Evolutionary conservation across 495 filamentous ascomycete species (phyloP), one percentile per base, ranked within the genome.

Genomic region (Echria macrotheca): DNA sequence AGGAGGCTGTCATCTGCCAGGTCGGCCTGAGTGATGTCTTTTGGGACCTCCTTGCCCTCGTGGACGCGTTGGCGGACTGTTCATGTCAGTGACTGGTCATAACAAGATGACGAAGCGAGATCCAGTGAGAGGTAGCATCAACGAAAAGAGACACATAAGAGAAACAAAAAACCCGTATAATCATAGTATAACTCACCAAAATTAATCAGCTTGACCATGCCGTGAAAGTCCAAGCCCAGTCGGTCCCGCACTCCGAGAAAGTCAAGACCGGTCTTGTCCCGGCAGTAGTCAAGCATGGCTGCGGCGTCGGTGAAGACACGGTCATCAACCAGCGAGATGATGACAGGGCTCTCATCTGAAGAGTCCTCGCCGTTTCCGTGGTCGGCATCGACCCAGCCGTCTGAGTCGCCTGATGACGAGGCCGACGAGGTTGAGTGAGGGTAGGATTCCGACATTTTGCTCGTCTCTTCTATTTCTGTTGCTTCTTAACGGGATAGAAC

Each of bases 141-240:
- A n/a, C n/a, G n/a, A n/a, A n/a, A n/a, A n/a, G n/a, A n/a, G n/a
- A n/a, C n/a, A n/a, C n/a, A n/a, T n/a, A n/a, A n/a, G n/a, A n/a
- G n/a, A n/a, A n/a, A n/a, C n/a, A n/a, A n/a, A n/a, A n/a, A n/a
- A n/a, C n/a, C n/a, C n/a, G n/a, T n/a, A n/a, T n/a, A n/a, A n/a
- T n/a, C n/a, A n/a, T n/a, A n/a, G n/a, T n/a, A n/a, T n/a, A 19
- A 64, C 70, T 48, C 44, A 75, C 72, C 78, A 52, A 84, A 93
- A 64, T 96, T 97, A 56, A 96, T 80, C 10, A 96, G 69, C 65
- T 89, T 94, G 50, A 96, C 82, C 42, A 74, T 83, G 6, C 76
- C 85, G 50, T 93, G 78, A 59, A 95, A 95, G 52, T 96, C 89
- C 37, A 96, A 70, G 26, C 68, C 75, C 44, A 94, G 65, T 15